Evolutionary conservation across 2,329 filamentous ascomycete genomes (phyloP).

Genomic region (Clathrospora elynae): DNA sequence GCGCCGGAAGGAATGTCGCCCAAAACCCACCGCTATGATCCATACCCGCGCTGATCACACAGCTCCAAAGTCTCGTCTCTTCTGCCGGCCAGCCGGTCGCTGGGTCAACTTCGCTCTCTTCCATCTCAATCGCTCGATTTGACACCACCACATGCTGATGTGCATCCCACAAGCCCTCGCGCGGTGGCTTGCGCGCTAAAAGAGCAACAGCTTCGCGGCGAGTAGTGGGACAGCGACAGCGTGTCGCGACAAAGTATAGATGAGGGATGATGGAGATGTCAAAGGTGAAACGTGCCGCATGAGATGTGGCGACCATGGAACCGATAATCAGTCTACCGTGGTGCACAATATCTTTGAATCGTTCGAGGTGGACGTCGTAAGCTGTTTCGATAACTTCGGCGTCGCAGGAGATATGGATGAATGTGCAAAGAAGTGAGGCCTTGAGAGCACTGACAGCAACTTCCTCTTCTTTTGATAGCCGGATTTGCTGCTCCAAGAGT

Average conservation of each 20-base stretch:
- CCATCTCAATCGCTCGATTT: conserved; percentile 28
- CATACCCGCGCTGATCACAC: conserved; percentile 23
- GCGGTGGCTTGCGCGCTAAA: conserved; percentile 23
- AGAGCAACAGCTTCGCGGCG: conserved; percentile 27
- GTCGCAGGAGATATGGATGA: conserved; percentile 17
- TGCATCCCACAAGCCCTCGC: conserved; percentile 31
- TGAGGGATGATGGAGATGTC: conserved; percentile 25
- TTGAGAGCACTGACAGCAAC: conserved; percentile 23
- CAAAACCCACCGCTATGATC: conserved; percentile 24
- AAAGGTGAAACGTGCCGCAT: conserved; percentile 27
- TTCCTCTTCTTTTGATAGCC: conserved; percentile 17
- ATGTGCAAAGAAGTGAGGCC: conserved; percentile 17
- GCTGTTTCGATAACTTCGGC: conserved; percentile 12
- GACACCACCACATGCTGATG: conserved; percentile 21
- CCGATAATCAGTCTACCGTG: conserved; percentile 28
- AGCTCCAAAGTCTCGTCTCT: conserved; percentile 20
- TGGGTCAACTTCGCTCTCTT: conserved; percentile 26
- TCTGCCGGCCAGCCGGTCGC: conserved; percentile 27
- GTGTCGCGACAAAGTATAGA: conserved; percentile 18
- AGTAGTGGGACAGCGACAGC: conserved; percentile 29
- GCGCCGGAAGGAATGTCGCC: conserved; percentile 7
- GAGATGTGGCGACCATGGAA: conserved; percentile 9
- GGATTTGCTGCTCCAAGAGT: conserved; percentile 4
- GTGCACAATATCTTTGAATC: conserved; percentile 23
- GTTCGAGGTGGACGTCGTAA: conserved; percentile 23